These are phyloP conservation scores for Panicum virgatum DNA, from an alignment of 202 grass and related monocot species.

Conservation along the genomic window DNA sequence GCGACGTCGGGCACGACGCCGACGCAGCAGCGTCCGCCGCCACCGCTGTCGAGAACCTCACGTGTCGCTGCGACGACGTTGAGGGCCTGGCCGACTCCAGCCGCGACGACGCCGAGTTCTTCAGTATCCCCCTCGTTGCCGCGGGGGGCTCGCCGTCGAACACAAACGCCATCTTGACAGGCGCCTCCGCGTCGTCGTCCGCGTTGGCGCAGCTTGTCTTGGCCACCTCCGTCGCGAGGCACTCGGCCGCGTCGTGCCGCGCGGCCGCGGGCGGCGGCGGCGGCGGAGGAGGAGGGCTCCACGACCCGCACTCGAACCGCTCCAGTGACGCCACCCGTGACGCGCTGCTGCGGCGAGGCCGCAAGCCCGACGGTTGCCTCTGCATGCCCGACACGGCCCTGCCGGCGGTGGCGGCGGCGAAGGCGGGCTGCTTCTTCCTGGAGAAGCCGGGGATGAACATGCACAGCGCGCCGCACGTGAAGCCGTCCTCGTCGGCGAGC, in stretches of 20 bases:
- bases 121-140: slow-evolving; percentile 50
- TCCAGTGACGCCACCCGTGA: slow-evolving; percentile 61
- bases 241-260: too few relatives aligned
- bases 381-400: slow-evolving; percentile 19
- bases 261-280: too few relatives aligned
- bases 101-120: slow-evolving; percentile 57
- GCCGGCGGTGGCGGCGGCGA: background rate
- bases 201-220: slow-evolving; percentile 40
- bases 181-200: slow-evolving; percentile 55
- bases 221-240: slow-evolving; percentile 43
- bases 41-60: slow-evolving; percentile 59
- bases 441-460: slow-evolving; percentile 62
- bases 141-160: slow-evolving; percentile 42
- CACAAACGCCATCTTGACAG: slow-evolving; percentile 62
- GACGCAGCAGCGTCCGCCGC: too few relatives aligned
- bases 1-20: slow-evolving; percentile 53
- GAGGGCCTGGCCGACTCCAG: slow-evolving; percentile 47
- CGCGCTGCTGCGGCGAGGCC: slow-evolving; percentile 28
- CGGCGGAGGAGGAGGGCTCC: slow-evolving; percentile 47
- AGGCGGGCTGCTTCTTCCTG: slow-evolving; percentile 49
- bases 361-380: slow-evolving; percentile 41
- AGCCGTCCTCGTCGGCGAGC: background rate
- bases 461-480: slow-evolving; percentile 70
- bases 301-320: slow-evolving; percentile 73
- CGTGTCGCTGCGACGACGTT: slow-evolving; percentile 60